Base-by-base conservation (phyloP, 1,284 basidiomycete species). In the Heterobasidion parviporum region DNA sequence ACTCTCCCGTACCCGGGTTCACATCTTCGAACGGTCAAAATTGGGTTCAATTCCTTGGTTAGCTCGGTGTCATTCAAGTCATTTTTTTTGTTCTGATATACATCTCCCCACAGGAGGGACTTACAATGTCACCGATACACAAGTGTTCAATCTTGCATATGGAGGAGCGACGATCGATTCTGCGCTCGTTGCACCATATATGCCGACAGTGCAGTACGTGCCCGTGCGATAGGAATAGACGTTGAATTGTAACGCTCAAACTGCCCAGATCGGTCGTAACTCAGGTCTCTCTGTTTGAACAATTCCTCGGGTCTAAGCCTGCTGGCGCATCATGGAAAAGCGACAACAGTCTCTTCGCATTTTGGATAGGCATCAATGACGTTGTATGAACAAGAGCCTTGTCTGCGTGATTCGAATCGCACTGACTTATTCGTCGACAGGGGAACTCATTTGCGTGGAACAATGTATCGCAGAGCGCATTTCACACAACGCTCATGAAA, bases 291-390 rank as follows among this genome's bases (percentile, higher is more conserved):
- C 76, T 79, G 60, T 86, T 85, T 68, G 74, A 79, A 52, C 49
- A 72, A 12, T 71, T 80, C 56, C 68, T 84, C 1, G 76, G 80
- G 1, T 61, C 75, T 1, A 79, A 77, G 57, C 83, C 82, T 1
- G 57, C 62, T 8, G 77, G 73, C 15, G 82, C 79, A 1, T 59
- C 70, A 43, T 86, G 83, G 83, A 64, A 72, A 46, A 76, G 78
- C 60, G 69, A 73, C 2, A 77, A 84, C 62, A 76, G 80, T 34
- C 68, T 85, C 1, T 85, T 85, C 63, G 77, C 79, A 3, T 63
- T 84, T 54, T 86, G 82, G 80, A 83, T 86, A 60, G 83, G 83
- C 6, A 85, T 85, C 56, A 84, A 84, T 56, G 82, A 82, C 60
- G 75, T 83, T 49, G 80, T 82, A 65, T 53, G 74, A 68, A 46